phyloP scores from a whole-genome alignment of 768 basidiomycete species.

The Nidularia sp. region DNA sequence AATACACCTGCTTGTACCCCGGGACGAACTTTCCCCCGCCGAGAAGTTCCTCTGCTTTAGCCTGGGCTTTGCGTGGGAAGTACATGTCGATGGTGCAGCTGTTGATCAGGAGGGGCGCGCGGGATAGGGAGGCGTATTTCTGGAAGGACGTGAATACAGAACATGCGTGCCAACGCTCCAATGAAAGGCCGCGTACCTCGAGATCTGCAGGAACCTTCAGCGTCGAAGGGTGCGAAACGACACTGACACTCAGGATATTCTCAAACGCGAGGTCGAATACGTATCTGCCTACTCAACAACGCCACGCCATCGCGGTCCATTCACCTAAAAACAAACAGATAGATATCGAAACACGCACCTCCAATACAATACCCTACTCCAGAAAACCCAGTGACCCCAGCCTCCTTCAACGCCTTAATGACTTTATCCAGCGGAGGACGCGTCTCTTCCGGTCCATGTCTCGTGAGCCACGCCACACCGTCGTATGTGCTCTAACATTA shows the following conservation, averaged over 20 bases:
- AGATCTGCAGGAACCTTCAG: constrained; percentile 57
- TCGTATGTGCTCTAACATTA: background rate
- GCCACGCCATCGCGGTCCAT: background rate
- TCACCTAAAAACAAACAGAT: too few relatives aligned
- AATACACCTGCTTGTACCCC: constrained; percentile 48
- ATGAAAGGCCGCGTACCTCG: constrained; percentile 31
- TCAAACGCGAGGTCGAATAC: constrained; percentile 63
- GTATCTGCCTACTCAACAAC: constrained; percentile 36
- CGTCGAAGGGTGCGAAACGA: constrained; percentile 60
- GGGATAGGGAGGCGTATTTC: constrained; percentile 43
- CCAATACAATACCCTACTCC: background rate
- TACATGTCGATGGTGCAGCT: constrained; percentile 48
- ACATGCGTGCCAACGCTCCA: background rate
- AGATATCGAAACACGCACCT: background rate
- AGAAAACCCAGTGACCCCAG: background rate
- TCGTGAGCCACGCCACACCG: background rate
- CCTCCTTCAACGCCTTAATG: background rate
- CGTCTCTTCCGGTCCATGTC: background rate
- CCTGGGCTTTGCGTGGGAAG: constrained; percentile 46
- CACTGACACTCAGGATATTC: constrained; percentile 41
- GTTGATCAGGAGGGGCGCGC: constrained; percentile 64
- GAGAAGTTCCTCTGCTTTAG: constrained; percentile 45
- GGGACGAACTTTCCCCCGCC: constrained; percentile 39
- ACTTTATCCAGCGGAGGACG: background rate
- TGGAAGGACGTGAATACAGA: constrained; percentile 10